Evolutionary conservation across 345 rosid species (phyloP).

Genomic region (Acer yangbiense): DNA sequence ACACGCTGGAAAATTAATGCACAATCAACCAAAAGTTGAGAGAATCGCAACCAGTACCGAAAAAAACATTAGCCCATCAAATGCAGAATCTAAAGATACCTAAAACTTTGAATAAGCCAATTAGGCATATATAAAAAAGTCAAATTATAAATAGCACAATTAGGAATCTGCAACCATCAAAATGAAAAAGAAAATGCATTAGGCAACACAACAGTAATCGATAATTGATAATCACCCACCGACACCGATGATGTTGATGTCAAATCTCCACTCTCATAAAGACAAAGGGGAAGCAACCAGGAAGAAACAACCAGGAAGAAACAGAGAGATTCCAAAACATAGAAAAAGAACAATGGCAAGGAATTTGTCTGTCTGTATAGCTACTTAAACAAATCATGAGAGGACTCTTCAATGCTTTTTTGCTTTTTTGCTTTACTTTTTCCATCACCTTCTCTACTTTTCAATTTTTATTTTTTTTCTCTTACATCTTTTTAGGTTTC

Average conservation of each 20-base stretch:
- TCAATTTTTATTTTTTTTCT: not conserved
- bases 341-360: constrained; percentile 4
- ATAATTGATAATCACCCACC: constrained; percentile 2
- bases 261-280: constrained; percentile 36
- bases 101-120: not conserved
- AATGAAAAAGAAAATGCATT: constrained; percentile 2
- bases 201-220: constrained; percentile 17
- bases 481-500: not conserved
- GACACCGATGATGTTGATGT: constrained; percentile 15
- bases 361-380: constrained; percentile 26
- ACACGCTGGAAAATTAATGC: not conserved
- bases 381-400: constrained; percentile 16
- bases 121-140: not conserved
- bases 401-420: constrained; percentile 26
- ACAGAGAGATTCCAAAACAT: constrained; percentile 37
- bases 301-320: constrained; percentile 18
- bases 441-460: constrained; percentile 9
- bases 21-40: not conserved
- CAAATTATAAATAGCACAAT: constrained; percentile 13
- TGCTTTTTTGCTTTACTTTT: constrained; percentile 29
- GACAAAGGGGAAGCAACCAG: constrained; percentile 23
- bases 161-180: constrained; percentile 10
- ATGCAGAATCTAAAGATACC: constrained; percentile 16
- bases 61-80: not conserved
- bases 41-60: constrained; percentile 7